Evolutionary conservation across 1,284 basidiomycete genomes (phyloP), one percentile per base, ranked within the genome.

Genomic region (Coniferiporia weirii): DNA sequence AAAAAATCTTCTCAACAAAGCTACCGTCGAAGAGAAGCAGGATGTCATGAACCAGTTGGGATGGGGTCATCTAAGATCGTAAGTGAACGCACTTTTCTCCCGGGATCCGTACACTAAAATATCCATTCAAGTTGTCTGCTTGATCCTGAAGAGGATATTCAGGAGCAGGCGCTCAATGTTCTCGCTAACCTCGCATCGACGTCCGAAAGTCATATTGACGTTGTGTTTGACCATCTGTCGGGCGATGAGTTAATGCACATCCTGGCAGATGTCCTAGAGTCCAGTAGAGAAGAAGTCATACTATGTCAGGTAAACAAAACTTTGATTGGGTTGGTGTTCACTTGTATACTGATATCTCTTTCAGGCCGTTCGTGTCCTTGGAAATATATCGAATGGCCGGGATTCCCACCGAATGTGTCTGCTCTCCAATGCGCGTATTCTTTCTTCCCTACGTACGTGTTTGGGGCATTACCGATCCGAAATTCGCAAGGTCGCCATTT

Each of bases 1-100:
- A 52, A 93, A 91, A 71, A 95, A 94, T 67, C 66, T 91, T 17
- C 68, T 90, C 4, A 81, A 81, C 68, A 87, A 86, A 66, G 83
- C 84, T 27, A 73, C 71, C 2, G 72, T 76, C 19, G 75, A 78
- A 47, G 79, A 81, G 48, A 93, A 91, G 71, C 72, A 72, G 36
- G 72, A 77, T 51, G 79, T 92, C 9, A 88, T 92, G 80, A 69
- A 72, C 8, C 72, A 77, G 27, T 67, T 95, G 4, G 82, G 82
- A 0, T 93, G 90, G 88, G 66, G 69, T 0, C 71, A 76, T 20
- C 68, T 90, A 0, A 66, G 73, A 6, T 70, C 72, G 85, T 87
- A 61, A 4, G 81, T 75, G 17, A 32, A 56, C 43, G 22, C 45
- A 10, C 32, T 19, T 2, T n/a, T n/a, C 38, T 57, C 4, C 20